Evolutionary conservation across 2,329 filamentous ascomycete genomes (phyloP).

Genomic region (Trichoderma sp.): DNA sequence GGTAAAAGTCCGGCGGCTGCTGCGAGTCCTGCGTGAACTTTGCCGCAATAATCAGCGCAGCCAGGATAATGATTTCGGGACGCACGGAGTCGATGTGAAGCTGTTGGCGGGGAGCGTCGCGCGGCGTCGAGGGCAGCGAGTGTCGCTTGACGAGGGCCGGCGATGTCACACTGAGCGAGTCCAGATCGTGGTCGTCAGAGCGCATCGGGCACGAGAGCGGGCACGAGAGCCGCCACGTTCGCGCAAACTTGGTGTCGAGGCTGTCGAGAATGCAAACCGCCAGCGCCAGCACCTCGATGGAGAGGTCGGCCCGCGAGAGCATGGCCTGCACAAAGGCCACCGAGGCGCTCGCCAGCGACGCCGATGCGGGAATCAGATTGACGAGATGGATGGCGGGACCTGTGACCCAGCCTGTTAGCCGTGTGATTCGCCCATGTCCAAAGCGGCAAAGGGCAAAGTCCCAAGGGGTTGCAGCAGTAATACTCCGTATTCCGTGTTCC

Average conservation of each 20-base stretch:
- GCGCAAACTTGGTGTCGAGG: conserved; percentile 62
- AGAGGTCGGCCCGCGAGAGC: conserved; percentile 58
- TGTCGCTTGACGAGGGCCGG: conserved; percentile 46
- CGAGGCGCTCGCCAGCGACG: conserved; percentile 61
- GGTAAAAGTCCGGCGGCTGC: conserved; percentile 56
- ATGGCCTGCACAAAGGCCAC: conserved; percentile 62
- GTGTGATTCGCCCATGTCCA: neutral
- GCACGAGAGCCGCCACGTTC: conserved; percentile 62
- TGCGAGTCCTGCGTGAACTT: conserved; percentile 66
- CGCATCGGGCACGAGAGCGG: conserved; percentile 49
- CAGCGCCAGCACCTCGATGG: conserved; percentile 63
- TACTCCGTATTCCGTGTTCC: conserved; percentile 5
- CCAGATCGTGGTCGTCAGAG: conserved; percentile 31
- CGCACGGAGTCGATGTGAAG: conserved; percentile 62
- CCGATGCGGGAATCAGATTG: conserved; percentile 65
- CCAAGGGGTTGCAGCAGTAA: neutral
- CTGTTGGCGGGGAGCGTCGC: conserved; percentile 38
- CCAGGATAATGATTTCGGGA: conserved; percentile 65
- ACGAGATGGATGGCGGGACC: conserved; percentile 67
- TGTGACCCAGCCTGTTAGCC: conserved; percentile 35
- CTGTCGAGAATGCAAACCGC: conserved; percentile 69
- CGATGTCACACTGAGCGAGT: conserved; percentile 16
- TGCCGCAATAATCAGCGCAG: conserved; percentile 62
- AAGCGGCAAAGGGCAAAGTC: conserved; percentile 1
- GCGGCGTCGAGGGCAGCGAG: conserved; percentile 48